Evolutionary conservation across 73 alveolate species (phyloP).

Genomic region (Paramecium biaurelia): DNA sequence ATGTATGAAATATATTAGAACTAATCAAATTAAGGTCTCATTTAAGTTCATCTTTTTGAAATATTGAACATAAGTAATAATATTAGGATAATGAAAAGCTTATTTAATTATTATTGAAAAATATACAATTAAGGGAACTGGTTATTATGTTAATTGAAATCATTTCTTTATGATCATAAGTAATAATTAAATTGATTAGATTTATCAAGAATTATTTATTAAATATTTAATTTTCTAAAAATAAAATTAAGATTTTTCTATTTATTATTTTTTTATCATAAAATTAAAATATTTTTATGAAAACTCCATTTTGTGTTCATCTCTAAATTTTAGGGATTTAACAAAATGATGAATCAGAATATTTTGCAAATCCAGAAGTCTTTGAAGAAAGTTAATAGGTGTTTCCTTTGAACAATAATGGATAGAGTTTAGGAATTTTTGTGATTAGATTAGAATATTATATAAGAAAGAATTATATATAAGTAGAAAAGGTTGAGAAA

Average conservation of each 20-base stretch:
- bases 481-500: neutral
- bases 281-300: neutral
- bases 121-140: neutral
- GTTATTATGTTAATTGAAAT: no score
- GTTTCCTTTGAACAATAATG: neutral
- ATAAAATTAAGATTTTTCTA: no score
- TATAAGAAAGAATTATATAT: neutral
- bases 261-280: no score
- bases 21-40: no score
- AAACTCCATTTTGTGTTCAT: neutral
- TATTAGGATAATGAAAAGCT: neutral
- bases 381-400: neutral
- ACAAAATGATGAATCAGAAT: neutral
- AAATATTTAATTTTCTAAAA: no score
- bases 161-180: no score
- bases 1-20: neutral
- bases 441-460: neutral
- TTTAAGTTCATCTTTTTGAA: no score
- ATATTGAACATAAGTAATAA: no score
- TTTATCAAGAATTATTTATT: neutral
- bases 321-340: neutral
- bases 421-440: neutral
- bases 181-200: neutral
- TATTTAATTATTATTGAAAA: no score
- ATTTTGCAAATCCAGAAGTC: neutral